phyloP scores from a whole-genome alignment of 202 grass and related monocot genomes.

The Schoenoplectus triqueter region DNA sequence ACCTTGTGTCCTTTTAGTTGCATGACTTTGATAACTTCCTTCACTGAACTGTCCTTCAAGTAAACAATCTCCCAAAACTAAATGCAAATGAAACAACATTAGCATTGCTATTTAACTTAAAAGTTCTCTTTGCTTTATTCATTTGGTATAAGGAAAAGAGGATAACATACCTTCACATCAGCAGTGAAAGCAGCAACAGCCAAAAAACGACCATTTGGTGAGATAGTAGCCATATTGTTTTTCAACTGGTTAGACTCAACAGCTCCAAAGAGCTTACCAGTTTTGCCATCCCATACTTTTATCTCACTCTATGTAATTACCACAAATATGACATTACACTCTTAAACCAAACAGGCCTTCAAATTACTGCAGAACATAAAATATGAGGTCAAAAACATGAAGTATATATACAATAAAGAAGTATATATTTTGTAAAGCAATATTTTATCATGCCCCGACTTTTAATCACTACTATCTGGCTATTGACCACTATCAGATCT shows the following conservation, averaged over 20 bases:
- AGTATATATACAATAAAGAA: not conserved
- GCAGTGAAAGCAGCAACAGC: slow-evolving; percentile 97
- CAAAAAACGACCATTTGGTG: slow-evolving; percentile 90
- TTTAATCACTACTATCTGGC: not conserved
- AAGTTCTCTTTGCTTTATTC: slow-evolving; percentile 14
- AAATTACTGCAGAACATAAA: not conserved
- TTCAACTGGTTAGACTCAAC: slow-evolving; percentile 95
- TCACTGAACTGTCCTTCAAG: slow-evolving; percentile 87
- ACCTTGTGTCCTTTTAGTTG: slow-evolving; percentile 99
- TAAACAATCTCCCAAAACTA: slow-evolving; percentile 99
- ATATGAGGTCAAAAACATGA: slow-evolving; percentile 11
- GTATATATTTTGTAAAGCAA: not conserved
- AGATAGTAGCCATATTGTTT: slow-evolving; percentile 97
- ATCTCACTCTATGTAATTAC: slow-evolving; percentile 76
- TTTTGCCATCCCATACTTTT: slow-evolving; percentile 97
- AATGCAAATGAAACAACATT: slow-evolving; percentile 41
- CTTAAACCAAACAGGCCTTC: not conserved
- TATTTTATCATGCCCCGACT: not conserved
- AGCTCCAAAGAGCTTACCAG: slow-evolving; percentile 78
- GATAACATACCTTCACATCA: slow-evolving; percentile 79
- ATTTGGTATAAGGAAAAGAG: slow-evolving; percentile 22
- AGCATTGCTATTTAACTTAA: slow-evolving; percentile 2
- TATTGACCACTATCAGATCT: not conserved
- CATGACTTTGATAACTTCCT: slow-evolving; percentile 90
- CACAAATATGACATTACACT: slow-evolving; percentile 30